Percentiles rank a stretch among this genome's conserved stretches.
Evolutionary conservation across 75 land plant species (phyloP).

Genomic region (Pseudotsuga menziesii): DNA sequence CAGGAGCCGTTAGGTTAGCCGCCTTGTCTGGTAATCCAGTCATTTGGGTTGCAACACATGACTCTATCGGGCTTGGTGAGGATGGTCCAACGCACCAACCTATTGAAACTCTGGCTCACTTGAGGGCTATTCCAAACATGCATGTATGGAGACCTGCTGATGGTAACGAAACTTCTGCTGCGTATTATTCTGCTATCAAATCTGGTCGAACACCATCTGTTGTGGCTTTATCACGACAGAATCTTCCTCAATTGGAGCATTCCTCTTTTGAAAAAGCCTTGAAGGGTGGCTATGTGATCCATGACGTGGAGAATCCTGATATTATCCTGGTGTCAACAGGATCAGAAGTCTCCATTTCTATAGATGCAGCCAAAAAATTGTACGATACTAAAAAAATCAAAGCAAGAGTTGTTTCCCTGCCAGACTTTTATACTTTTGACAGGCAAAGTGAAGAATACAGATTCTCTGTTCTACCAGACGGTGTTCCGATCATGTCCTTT

Average conservation of each 20-base stretch:
- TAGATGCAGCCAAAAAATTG: too few relatives aligned
- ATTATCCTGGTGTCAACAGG: slow-evolving; percentile 74
- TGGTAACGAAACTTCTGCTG: slow-evolving; percentile 84
- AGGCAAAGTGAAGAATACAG: too few relatives aligned
- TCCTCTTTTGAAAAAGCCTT: slow-evolving; percentile 68
- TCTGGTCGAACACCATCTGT: slow-evolving; percentile 56
- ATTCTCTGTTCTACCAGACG: too few relatives aligned
- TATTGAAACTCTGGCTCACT: slow-evolving; percentile 71
- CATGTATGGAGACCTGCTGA: slow-evolving; percentile 80
- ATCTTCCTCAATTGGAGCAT: slow-evolving; percentile 63
- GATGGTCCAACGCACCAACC: slow-evolving; percentile 96
- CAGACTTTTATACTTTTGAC: too few relatives aligned
- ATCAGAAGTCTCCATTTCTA: too few relatives aligned
- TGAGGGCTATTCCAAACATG: slow-evolving; percentile 82
- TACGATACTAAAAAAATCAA: too few relatives aligned
- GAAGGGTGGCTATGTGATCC: slow-evolving; percentile 63
- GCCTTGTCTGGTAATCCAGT: slow-evolving; percentile 67
- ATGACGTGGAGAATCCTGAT: slow-evolving; percentile 67
- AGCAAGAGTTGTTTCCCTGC: too few relatives aligned
- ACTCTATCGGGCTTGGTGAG: slow-evolving; percentile 88
- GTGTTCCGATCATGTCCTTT: too few relatives aligned
- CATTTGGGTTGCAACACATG: slow-evolving; percentile 89
- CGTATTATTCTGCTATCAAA: slow-evolving; percentile 59
- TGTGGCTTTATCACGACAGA: slow-evolving; percentile 82
- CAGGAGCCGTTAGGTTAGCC: slow-evolving; percentile 64